phyloP scores from a whole-genome alignment of 2,329 filamentous ascomycete species.

The Penicillium rolfsii region DNA sequence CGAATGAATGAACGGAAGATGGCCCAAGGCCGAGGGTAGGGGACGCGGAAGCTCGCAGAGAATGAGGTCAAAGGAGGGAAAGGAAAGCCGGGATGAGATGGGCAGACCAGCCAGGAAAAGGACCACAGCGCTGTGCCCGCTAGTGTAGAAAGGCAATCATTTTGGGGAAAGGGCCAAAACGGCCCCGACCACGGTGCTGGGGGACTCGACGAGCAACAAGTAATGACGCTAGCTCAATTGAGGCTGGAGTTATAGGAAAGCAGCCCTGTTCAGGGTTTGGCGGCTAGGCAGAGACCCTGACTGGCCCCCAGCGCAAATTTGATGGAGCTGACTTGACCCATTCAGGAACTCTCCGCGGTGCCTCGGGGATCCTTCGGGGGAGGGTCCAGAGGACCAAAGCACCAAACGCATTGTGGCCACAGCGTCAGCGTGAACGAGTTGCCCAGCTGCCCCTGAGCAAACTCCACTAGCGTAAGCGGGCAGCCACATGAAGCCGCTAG shows the following conservation, averaged over 20 bases:
- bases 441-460: constrained; percentile 20
- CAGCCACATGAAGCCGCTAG: constrained; percentile 16
- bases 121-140: constrained; percentile 8
- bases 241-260: constrained; percentile 7
- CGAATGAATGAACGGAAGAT: constrained; percentile 28
- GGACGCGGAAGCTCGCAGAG: constrained; percentile 32
- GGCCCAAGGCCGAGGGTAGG: constrained; percentile 26
- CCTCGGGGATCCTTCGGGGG: not conserved
- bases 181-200: constrained; percentile 1
- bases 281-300: constrained; percentile 14
- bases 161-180: not conserved
- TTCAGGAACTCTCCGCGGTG: constrained; percentile 7
- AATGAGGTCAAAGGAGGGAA: constrained; percentile 28
- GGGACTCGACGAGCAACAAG: constrained; percentile 9
- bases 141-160: not conserved
- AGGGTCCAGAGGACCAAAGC: not conserved
- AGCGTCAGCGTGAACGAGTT: not conserved
- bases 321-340: constrained; percentile 3
- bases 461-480: constrained; percentile 19
- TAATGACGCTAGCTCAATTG: constrained; percentile 16
- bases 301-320: constrained; percentile 10
- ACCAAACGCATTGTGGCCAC: too few species aligned
- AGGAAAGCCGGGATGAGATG: constrained; percentile 13
- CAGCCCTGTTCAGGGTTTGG: not conserved
- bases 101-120: constrained; percentile 23